A percentile compares a stretch with the other conserved stretches of the same genome.
These are phyloP conservation scores for Bacterosira constricta DNA, from an alignment of 108 stramenopile genomes.

Conservation along the genomic window DNA sequence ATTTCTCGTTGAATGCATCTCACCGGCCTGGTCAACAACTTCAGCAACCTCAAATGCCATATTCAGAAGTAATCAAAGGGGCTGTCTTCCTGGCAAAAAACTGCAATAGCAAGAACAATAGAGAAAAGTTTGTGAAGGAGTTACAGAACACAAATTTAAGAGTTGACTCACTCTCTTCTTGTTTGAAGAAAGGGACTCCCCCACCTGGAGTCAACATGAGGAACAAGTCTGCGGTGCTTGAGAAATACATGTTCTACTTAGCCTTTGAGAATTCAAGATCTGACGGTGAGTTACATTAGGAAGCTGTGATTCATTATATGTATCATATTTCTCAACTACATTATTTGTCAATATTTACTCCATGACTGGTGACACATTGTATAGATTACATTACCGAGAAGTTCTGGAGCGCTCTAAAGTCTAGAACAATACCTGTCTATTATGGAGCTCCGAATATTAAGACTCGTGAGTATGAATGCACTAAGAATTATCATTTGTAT, in stretches of 20 bases:
- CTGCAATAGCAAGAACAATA: conserved; percentile 55
- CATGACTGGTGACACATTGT: too few relatives aligned
- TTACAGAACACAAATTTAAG: conserved; percentile 42
- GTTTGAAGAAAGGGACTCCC: conserved; percentile 65
- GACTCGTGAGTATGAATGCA: too few relatives aligned
- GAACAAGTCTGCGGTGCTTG: conserved; percentile 56
- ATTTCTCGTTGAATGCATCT: conserved; percentile 35
- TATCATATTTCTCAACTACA: too few relatives aligned
- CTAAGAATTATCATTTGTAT: too few relatives aligned
- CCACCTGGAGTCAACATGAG: conserved; percentile 42
- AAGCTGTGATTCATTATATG: too few relatives aligned
- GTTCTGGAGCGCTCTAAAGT: conserved; percentile 63
- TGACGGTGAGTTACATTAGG: too few relatives aligned
- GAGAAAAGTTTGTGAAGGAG: conserved; percentile 57
- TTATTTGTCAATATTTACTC: too few relatives aligned
- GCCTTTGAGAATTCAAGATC: conserved; percentile 58
- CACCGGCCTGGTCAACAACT: conserved; percentile 51
- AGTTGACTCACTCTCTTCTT: conserved; percentile 61
- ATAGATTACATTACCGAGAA: conserved; percentile 78
- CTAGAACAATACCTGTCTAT: conserved; percentile 73
- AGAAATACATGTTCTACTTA: conserved; percentile 65
- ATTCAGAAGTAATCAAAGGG: conserved; percentile 57
- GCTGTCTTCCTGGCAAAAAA: conserved; percentile 73
- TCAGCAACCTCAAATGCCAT: conserved; percentile 52
- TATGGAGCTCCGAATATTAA: conserved; percentile 69